Percentiles rank a stretch among this genome's conserved stretches.
phyloP scores from a whole-genome alignment of 208 protist species.

The Lotmaria passim region DNA sequence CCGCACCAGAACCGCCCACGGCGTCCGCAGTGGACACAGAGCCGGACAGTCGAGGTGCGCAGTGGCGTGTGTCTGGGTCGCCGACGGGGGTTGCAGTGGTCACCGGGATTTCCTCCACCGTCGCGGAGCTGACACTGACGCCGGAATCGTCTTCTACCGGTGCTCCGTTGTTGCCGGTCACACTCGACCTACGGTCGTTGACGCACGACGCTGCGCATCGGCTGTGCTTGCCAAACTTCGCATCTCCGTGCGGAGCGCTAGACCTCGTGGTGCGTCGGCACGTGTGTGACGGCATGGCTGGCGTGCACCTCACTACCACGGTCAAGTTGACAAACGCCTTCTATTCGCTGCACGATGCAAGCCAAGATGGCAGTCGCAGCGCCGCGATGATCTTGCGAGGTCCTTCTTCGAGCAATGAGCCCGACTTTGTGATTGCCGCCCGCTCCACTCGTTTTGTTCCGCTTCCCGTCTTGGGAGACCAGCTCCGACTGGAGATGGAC shows the following conservation, averaged over 20 bases:
- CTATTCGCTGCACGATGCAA: background rate
- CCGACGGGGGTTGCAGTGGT: background rate
- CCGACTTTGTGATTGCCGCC: constrained; percentile 13
- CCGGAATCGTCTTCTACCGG: background rate
- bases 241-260: constrained; percentile 24
- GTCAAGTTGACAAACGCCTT: constrained; percentile 33
- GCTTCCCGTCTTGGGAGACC: constrained; percentile 12
- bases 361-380: background rate
- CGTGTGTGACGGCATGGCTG: background rate
- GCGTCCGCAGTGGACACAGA: background rate
- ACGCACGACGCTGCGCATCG: constrained; percentile 4
- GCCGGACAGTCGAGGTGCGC: background rate
- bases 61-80: constrained; percentile 6
- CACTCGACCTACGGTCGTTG: constrained; percentile 7
- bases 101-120: constrained; percentile 2
- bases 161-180: background rate
- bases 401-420: background rate
- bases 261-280: constrained; percentile 23
- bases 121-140: constrained; percentile 4
- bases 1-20: background rate
- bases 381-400: background rate
- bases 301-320: constrained; percentile 24
- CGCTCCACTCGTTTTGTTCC: constrained; percentile 20
- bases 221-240: constrained; percentile 17
- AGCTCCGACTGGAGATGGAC: constrained; percentile 17